These are phyloP conservation scores for Colletotrichum tanaceti DNA, from an alignment of 2,329 filamentous ascomycete genomes.

Conservation along the genomic window DNA sequence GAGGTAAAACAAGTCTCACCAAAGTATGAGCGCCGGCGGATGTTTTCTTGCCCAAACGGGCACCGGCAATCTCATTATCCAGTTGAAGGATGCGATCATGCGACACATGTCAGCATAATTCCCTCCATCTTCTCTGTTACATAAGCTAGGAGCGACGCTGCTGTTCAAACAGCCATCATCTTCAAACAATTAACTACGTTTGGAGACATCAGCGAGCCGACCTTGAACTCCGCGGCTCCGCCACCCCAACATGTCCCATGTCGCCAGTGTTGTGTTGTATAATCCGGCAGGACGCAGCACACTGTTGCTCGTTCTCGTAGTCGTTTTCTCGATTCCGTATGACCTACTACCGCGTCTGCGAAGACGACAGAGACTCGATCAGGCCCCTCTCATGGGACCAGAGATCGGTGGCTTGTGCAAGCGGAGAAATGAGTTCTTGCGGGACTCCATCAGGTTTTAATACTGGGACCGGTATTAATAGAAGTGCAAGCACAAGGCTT, in stretches of 20 bases:
- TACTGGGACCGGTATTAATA: slow-evolving; percentile 18
- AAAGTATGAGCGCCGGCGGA: no score
- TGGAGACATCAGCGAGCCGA: no score
- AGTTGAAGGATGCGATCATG: no score
- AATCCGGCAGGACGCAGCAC: slow-evolving; percentile 2
- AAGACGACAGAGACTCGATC: background rate
- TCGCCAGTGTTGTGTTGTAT: background rate
- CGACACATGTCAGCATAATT: no score
- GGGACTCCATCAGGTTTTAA: slow-evolving; percentile 22
- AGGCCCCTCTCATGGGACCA: slow-evolving; percentile 22
- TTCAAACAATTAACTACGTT: no score
- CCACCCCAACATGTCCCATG: slow-evolving; percentile 12
- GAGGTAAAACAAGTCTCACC: no score
- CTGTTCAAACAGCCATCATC: no score
- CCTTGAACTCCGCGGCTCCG: no score
- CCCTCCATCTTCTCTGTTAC: no score
- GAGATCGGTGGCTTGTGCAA: slow-evolving; percentile 25
- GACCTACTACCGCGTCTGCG: slow-evolving; percentile 9
- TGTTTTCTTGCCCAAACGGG: no score
- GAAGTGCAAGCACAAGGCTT: slow-evolving; percentile 17
- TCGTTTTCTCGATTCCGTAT: slow-evolving; percentile 5
- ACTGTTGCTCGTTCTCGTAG: slow-evolving; percentile 1
- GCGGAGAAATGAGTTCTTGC: slow-evolving; percentile 20
- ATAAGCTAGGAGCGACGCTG: no score
- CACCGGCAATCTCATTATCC: no score